A percentile compares a stretch with the other conserved stretches of the same genome.
phyloP scores from a whole-genome alignment of 208 protist species.

The Acanthamoeba royreba region DNA sequence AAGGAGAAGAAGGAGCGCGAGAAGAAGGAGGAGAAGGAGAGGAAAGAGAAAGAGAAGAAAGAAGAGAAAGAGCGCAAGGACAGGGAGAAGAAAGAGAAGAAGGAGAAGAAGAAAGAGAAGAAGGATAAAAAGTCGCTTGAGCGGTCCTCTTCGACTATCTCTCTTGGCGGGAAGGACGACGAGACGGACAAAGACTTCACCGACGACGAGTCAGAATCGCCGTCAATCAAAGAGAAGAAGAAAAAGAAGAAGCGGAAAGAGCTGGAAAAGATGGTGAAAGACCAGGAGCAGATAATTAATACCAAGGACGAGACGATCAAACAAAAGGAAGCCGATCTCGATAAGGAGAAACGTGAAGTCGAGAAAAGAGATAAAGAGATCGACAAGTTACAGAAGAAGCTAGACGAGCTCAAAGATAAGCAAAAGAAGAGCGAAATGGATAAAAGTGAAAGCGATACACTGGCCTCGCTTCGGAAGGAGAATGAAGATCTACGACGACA shows the following conservation, averaged over 20 bases:
- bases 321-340: not conserved
- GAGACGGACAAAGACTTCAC: not conserved
- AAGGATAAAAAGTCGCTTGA: not conserved
- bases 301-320: not conserved
- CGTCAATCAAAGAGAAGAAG: not conserved
- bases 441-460: not conserved
- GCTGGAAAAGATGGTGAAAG: slow-evolving; percentile 1
- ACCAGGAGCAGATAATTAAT: not conserved
- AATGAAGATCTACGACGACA: not conserved
- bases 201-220: not conserved
- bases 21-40: no score
- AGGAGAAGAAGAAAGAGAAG: not conserved
- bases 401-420: not conserved
- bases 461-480: not conserved
- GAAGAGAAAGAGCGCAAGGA: no score
- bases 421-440: not conserved
- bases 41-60: no score
- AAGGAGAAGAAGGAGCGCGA: no score
- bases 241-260: not conserved
- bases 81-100: not conserved
- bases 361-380: not conserved
- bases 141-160: no score
- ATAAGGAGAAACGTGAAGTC: not conserved
- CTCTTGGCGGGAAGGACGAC: no score
- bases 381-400: not conserved